Conservation (phyloP, 352 stramenopile species). For the Halophytophthora batemanensis region DNA sequence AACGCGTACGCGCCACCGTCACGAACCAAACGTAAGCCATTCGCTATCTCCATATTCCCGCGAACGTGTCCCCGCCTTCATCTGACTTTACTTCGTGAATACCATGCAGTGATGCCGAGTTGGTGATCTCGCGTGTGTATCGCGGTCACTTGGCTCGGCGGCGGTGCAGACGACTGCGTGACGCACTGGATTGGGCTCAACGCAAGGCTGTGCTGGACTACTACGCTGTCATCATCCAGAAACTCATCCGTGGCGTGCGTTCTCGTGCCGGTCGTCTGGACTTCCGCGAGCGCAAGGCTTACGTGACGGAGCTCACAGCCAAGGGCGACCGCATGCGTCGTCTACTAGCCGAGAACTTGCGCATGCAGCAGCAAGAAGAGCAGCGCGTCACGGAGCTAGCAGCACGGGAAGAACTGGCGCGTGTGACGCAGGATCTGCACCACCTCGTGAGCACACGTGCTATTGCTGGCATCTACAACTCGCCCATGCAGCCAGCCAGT, state of each 20-base stretch:
- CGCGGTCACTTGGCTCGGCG: conserved; percentile 49
- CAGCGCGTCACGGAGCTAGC: conserved; percentile 28
- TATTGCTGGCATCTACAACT: conserved; percentile 64
- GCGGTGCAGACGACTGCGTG: conserved; percentile 21
- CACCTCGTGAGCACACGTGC: conserved; percentile 56
- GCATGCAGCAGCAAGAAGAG: conserved; percentile 43
- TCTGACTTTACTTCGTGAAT: conserved; percentile 3
- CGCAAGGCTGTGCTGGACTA: conserved; percentile 36
- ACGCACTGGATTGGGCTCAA: conserved; percentile 17
- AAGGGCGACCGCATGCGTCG: conserved; percentile 52
- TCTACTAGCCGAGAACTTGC: conserved; percentile 39
- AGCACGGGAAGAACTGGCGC: conserved; percentile 38
- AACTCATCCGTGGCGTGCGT: conserved; percentile 39
- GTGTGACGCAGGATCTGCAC: conserved; percentile 60
- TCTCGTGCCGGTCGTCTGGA: conserved; percentile 49
- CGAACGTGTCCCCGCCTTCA: background rate
- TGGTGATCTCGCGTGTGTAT: conserved; percentile 55
- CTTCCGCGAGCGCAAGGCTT: conserved; percentile 60
- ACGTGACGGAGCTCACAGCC: conserved; percentile 40
- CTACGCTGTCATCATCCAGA: conserved; percentile 56
- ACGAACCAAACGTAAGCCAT: conserved; percentile 28
- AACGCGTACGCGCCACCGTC: conserved; percentile 44
- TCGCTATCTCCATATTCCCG: background rate
- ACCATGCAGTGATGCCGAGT: conserved; percentile 44
- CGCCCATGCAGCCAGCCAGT: conserved; percentile 24